Evolutionary conservation across 83 land plant genomes (phyloP).

Genomic region (Diphasiastrum complanatum): DNA sequence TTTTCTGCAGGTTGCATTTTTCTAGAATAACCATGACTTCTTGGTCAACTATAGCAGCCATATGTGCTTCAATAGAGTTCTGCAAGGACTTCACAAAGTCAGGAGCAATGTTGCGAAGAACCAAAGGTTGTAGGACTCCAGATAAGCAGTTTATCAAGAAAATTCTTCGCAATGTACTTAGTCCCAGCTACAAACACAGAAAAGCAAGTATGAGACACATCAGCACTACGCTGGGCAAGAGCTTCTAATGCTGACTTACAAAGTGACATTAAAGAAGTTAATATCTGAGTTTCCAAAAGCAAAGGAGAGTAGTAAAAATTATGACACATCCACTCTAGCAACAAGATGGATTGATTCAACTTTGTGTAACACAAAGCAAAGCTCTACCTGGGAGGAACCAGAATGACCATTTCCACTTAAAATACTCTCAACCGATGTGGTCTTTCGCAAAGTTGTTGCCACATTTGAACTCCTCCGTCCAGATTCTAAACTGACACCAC

Average conservation of each 20-base stretch:
- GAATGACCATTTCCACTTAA: slow-evolving; percentile 4
- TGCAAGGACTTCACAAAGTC: slow-evolving; percentile 48
- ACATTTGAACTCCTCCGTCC: slow-evolving; percentile 11
- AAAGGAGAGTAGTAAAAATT: too few species aligned
- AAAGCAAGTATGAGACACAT: not conserved
- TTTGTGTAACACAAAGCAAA: slow-evolving; percentile 3
- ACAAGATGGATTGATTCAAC: not conserved
- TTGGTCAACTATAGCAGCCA: slow-evolving; percentile 56
- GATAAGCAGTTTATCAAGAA: slow-evolving; percentile 86
- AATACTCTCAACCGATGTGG: slow-evolving; percentile 19
- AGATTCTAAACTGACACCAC: not conserved
- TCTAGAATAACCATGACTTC: slow-evolving; percentile 62
- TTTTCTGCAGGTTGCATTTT: slow-evolving; percentile 55
- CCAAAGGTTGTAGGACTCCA: slow-evolving; percentile 78
- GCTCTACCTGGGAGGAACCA: not conserved
- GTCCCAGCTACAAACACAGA: slow-evolving; percentile 19
- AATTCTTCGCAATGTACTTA: slow-evolving; percentile 61
- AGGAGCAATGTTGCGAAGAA: slow-evolving; percentile 48
- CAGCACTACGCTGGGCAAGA: too few species aligned
- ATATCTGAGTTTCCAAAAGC: too few species aligned
- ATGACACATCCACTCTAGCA: not conserved
- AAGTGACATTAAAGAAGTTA: too few species aligned
- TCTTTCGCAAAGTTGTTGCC: slow-evolving; percentile 7
- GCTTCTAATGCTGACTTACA: not conserved
- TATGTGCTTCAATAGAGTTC: slow-evolving; percentile 46